Conservation (phyloP, 176 grass and related monocot species). For the Musa acuminata region DNA sequence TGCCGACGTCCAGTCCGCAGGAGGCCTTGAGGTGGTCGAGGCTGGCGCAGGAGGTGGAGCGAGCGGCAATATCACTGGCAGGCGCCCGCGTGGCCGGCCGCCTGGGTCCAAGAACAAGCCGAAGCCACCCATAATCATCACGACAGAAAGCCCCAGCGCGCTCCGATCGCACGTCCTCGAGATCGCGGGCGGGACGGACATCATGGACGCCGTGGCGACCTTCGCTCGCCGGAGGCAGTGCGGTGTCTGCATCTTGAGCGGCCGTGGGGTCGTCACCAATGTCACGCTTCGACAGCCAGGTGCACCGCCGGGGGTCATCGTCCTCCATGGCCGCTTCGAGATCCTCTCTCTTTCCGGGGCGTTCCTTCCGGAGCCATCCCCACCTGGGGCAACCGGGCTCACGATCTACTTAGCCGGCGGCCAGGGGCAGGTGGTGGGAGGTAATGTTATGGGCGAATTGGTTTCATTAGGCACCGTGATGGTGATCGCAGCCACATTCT, state of each 20-base stretch:
- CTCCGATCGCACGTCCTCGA: constrained; percentile 51
- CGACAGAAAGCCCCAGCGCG: constrained; percentile 50
- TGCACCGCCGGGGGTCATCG: constrained; percentile 29
- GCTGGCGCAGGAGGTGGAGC: constrained; percentile 17
- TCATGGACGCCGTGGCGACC: constrained; percentile 42
- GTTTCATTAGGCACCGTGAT: constrained; percentile 52
- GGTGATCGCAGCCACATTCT: constrained; percentile 55
- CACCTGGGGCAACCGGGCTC: constrained; percentile 41
- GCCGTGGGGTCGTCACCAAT: constrained; percentile 55
- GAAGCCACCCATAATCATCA: constrained; percentile 57
- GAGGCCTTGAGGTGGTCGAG: neutral
- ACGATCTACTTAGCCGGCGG: constrained; percentile 53
- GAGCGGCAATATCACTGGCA: constrained; percentile 9
- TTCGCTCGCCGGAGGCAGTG: constrained; percentile 51
- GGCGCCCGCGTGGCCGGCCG: constrained; percentile 43
- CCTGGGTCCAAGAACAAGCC: constrained; percentile 64
- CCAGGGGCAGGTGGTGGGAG: constrained; percentile 58
- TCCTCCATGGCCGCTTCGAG: constrained; percentile 63
- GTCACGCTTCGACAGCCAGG: constrained; percentile 50
- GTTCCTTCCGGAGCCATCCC: constrained; percentile 52
- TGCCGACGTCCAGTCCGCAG: constrained; percentile 32
- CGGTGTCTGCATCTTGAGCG: constrained; percentile 49
- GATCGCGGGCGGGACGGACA: constrained; percentile 49
- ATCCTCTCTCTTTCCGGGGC: constrained; percentile 63
- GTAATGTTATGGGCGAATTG: constrained; percentile 43